Evolutionary conservation across 2,329 filamentous ascomycete genomes (phyloP).

Genomic region (Emericellopsis cladophorae): DNA sequence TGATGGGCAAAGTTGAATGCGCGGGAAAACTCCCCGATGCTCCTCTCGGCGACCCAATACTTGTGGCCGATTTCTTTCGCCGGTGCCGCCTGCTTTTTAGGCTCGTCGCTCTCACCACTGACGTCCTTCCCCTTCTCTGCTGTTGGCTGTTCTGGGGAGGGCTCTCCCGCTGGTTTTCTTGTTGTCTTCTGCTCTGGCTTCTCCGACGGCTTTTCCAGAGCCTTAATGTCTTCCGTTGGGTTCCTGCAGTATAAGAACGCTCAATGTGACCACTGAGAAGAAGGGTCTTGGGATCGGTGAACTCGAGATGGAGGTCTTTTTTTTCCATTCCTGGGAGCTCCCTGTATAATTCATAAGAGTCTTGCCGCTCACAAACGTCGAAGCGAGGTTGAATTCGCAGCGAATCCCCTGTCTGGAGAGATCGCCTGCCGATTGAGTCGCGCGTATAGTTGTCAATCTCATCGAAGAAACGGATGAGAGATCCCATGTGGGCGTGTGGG

Average conservation of each 20-base stretch:
- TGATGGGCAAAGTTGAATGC: slow-evolving; percentile 54
- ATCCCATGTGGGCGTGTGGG: too few relatives aligned
- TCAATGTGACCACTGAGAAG: slow-evolving; percentile 52
- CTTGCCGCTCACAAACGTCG: slow-evolving; percentile 52
- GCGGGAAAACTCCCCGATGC: slow-evolving; percentile 53
- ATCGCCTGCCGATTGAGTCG: not conserved
- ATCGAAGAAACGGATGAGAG: not conserved
- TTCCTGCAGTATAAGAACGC: slow-evolving; percentile 19
- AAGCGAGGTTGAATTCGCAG: slow-evolving; percentile 29
- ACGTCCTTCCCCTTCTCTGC: not conserved
- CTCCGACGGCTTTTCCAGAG: not conserved
- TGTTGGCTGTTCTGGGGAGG: too few relatives aligned
- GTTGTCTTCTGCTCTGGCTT: not conserved
- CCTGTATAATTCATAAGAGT: slow-evolving; percentile 56
- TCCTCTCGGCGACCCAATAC: slow-evolving; percentile 61
- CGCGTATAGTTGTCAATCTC: not conserved
- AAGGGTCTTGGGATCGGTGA: slow-evolving; percentile 55
- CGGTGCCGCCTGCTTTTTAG: too few relatives aligned
- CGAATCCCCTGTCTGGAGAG: not conserved
- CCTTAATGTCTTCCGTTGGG: not conserved
- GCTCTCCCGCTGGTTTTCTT: too few relatives aligned
- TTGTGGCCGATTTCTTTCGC: slow-evolving; percentile 23
- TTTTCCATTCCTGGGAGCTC: slow-evolving; percentile 59
- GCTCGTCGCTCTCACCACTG: slow-evolving; percentile 8
- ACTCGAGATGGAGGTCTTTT: slow-evolving; percentile 58